Conservation (phyloP, 2,329 filamentous ascomycete genomes). For the Venturia oleaginea region DNA sequence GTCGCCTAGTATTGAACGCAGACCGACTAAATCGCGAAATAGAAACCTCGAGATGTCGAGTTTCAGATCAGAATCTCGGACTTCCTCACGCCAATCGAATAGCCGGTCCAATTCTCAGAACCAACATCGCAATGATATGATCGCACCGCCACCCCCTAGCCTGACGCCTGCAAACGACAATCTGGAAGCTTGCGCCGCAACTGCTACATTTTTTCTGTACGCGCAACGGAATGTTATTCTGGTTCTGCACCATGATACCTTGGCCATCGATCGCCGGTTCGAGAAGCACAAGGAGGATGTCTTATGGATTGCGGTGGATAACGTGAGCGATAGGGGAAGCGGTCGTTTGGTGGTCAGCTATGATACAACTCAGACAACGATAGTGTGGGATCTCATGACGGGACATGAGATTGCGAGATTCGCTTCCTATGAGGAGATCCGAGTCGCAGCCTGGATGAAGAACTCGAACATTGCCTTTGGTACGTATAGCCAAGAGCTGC, state of each 20-base stretch:
- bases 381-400: conserved; percentile 93
- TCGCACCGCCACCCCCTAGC: conserved; percentile 22
- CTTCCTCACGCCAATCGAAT: conserved; percentile 7
- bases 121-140: conserved; percentile 13
- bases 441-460: conserved; percentile 85
- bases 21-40: not conserved
- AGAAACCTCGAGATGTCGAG: conserved; percentile 4
- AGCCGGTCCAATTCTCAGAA: conserved; percentile 3
- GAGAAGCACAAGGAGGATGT: conserved; percentile 76
- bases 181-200: conserved; percentile 84
- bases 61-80: conserved; percentile 7
- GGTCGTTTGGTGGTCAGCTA: conserved; percentile 88
- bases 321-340: conserved; percentile 75
- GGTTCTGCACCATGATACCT: conserved; percentile 83
- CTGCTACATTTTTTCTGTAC: conserved; percentile 83
- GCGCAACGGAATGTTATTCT: conserved; percentile 73
- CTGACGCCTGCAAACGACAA: conserved; percentile 40
- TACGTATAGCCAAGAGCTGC: conserved; percentile 37
- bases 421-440: conserved; percentile 78
- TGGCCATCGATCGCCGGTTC: conserved; percentile 82
- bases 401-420: conserved; percentile 89
- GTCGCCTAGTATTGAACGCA: not conserved
- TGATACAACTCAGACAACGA: conserved; percentile 80
- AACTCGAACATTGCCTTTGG: conserved; percentile 97
- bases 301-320: conserved; percentile 78